Evolutionary conservation across 495 filamentous ascomycete species (phyloP).

Genomic region (Glarea lozoyensis): DNA sequence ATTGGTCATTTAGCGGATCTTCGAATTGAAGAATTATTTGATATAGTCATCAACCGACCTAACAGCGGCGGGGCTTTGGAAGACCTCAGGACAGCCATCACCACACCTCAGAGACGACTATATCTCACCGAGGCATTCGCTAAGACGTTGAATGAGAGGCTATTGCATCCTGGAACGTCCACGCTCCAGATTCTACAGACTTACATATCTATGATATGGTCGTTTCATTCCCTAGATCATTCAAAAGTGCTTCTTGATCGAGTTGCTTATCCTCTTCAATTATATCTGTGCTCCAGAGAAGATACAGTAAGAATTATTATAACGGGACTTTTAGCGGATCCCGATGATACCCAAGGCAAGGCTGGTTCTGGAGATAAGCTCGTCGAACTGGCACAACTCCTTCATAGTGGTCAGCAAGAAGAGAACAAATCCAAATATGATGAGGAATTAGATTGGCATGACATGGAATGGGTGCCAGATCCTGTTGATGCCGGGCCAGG

Average conservation of each 20-base stretch:
- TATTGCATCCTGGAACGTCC: slow-evolving; percentile 82
- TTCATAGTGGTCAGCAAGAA: slow-evolving; percentile 51
- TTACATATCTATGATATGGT: slow-evolving; percentile 88
- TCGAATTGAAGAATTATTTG: slow-evolving; percentile 76
- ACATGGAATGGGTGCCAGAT: slow-evolving; percentile 86
- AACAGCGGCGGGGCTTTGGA: slow-evolving; percentile 71
- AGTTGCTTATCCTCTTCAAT: slow-evolving; percentile 71
- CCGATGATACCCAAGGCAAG: slow-evolving; percentile 41
- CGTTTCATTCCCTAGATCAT: slow-evolving; percentile 81
- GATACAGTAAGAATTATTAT: slow-evolving; percentile 87
- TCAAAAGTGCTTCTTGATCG: slow-evolving; percentile 86
- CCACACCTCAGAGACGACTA: slow-evolving; percentile 41
- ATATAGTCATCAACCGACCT: slow-evolving; percentile 82
- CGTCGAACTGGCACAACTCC: slow-evolving; percentile 65
- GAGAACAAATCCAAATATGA: slow-evolving; percentile 37
- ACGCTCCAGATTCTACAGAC: slow-evolving; percentile 82
- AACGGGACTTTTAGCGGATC: slow-evolving; percentile 68
- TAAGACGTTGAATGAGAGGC: slow-evolving; percentile 52
- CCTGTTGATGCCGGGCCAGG: slow-evolving; percentile 89
- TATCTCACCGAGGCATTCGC: slow-evolving; percentile 68
- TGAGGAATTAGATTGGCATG: slow-evolving; percentile 75
- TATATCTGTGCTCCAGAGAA: slow-evolving; percentile 87
- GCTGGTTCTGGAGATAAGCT: slow-evolving; percentile 33
- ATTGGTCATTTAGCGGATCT: slow-evolving; percentile 69
- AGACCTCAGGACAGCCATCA: slow-evolving; percentile 52